Conservation (phyloP, 176 grass and related monocot species). For the Oryza meyeriana region DNA sequence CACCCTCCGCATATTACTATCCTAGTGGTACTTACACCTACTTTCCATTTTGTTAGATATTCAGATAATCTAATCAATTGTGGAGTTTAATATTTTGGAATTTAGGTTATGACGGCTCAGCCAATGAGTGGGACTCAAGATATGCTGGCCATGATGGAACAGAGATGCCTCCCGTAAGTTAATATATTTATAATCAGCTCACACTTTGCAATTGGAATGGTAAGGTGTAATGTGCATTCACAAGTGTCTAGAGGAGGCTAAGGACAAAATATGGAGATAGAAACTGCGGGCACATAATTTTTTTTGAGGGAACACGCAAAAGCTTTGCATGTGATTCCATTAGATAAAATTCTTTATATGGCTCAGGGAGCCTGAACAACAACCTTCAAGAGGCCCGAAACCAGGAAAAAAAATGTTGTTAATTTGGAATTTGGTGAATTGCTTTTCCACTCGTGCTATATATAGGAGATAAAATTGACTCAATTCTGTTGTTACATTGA, state of each 20-base stretch:
- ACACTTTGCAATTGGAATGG: neutral
- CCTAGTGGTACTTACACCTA: conserved; percentile 39
- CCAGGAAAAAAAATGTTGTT: too few species aligned
- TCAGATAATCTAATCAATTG: neutral
- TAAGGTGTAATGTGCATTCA: neutral
- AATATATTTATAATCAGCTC: neutral
- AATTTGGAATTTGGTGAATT: neutral
- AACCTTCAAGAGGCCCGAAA: too few species aligned
- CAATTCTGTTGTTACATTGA: neutral
- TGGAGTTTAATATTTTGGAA: conserved; percentile 11
- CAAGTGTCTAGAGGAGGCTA: neutral
- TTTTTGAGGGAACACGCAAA: too few species aligned
- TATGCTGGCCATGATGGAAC: conserved; percentile 64
- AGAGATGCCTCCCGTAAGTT: conserved; percentile 57
- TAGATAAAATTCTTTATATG: too few species aligned
- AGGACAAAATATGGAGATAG: conserved; percentile 5
- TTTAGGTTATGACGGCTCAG: conserved; percentile 78
- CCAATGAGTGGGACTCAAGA: conserved; percentile 78
- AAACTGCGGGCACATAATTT: neutral
- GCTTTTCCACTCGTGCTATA: neutral
- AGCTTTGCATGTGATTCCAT: too few species aligned
- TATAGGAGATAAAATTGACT: neutral
- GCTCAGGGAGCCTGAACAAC: too few species aligned
- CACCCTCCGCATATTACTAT: conserved; percentile 62
- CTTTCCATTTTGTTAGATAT: neutral